Conservation (phyloP, 1,139 yeast species). For the Nakaseomyces bracarensis region DNA sequence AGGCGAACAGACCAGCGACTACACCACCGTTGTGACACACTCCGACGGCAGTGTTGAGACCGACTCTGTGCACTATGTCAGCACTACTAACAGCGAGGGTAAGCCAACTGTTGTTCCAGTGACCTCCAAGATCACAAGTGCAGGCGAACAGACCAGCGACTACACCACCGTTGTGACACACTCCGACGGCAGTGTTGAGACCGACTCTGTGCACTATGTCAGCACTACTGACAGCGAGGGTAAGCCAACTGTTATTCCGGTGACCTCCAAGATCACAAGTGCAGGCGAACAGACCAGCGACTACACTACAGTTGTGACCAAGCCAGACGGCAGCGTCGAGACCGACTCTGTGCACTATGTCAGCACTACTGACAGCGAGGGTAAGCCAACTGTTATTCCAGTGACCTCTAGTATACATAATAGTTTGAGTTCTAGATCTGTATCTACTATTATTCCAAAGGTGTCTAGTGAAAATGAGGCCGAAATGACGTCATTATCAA, state of each 20-base stretch:
- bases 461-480: background rate
- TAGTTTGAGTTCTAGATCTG: background rate
- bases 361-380: background rate
- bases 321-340: too few relatives aligned
- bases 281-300: too few relatives aligned
- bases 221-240: slow-evolving; percentile 2
- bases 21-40: background rate
- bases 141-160: too few relatives aligned
- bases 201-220: background rate
- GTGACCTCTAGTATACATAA: background rate
- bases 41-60: background rate
- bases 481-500: background rate
- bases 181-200: background rate
- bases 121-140: too few relatives aligned
- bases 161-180: background rate
- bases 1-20: too few relatives aligned
- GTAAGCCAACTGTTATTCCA: background rate
- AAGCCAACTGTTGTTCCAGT: background rate
- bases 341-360: background rate
- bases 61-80: background rate
- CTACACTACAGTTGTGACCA: too few relatives aligned
- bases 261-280: too few relatives aligned
- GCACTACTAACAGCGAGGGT: slow-evolving; percentile 1
- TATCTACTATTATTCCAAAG: background rate
- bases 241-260: background rate